Percentiles rank a stretch among this genome's conserved stretches.
phyloP scores from a whole-genome alignment of 2,329 filamentous ascomycete genomes.

The Colletotrichum orbiculare region DNA sequence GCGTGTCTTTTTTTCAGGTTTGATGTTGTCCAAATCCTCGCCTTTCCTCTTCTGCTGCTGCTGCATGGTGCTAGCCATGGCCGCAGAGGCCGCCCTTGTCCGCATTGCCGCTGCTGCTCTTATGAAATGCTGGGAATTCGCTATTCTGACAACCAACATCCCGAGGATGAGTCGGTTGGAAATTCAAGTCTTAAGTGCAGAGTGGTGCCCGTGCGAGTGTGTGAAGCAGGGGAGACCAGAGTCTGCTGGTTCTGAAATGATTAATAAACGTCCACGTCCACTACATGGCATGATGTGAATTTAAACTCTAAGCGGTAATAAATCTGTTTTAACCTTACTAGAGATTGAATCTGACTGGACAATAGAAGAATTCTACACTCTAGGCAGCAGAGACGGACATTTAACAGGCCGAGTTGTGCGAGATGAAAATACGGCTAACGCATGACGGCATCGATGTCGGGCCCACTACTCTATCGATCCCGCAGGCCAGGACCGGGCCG shows the following conservation, averaged over 20 bases:
- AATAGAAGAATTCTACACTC: background rate
- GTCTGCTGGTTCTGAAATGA: no score
- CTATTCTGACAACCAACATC: no score
- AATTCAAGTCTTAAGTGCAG: background rate
- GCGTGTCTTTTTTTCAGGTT: background rate
- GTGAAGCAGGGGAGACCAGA: background rate
- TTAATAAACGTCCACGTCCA: no score
- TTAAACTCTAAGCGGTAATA: no score
- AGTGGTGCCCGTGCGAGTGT: background rate
- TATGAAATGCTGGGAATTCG: no score
- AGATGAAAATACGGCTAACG: background rate
- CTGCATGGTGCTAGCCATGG: background rate
- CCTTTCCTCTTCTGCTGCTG: background rate
- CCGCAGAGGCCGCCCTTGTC: background rate
- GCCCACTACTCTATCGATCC: background rate
- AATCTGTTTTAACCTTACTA: background rate
- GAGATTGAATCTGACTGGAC: background rate
- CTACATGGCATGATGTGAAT: no score
- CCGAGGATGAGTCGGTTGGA: background rate
- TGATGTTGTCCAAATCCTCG: background rate
- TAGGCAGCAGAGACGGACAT: constrained; percentile 1
- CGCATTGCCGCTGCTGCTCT: background rate
- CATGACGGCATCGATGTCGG: constrained; percentile 9
- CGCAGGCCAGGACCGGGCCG: no score
- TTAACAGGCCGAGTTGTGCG: background rate